These are phyloP conservation scores for Neurospora sp. DNA, from an alignment of 495 filamentous ascomycete species.

Conservation along the genomic window DNA sequence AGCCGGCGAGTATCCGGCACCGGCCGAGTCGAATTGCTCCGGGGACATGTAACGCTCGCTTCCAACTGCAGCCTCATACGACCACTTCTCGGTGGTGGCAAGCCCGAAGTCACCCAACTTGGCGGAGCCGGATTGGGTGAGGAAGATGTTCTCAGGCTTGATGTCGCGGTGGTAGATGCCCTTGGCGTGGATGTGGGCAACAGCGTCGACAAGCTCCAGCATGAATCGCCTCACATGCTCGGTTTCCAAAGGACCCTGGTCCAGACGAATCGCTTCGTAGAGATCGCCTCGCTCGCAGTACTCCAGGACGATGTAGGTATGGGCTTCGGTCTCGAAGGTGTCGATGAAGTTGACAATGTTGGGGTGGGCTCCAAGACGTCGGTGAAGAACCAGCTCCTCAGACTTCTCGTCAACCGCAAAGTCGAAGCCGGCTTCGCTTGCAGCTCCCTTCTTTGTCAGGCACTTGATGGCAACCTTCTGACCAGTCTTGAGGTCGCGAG, in stretches of 20 bases:
- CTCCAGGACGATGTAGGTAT: conserved; percentile 88
- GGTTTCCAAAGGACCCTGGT: conserved; percentile 80
- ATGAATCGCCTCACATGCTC: conserved; percentile 96
- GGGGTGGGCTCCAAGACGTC: conserved; percentile 63
- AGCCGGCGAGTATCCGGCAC: conserved; percentile 80
- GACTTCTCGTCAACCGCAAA: conserved; percentile 68
- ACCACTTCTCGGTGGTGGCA: conserved; percentile 77
- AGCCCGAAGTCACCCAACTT: conserved; percentile 97
- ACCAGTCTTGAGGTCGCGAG: conserved; percentile 62
- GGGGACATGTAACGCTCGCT: conserved; percentile 99
- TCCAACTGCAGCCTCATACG: conserved; percentile 80
- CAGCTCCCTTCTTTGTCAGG: conserved; percentile 63
- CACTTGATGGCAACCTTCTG: conserved; percentile 90
- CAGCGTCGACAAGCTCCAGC: conserved; percentile 82
- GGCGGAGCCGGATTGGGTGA: conserved; percentile 74
- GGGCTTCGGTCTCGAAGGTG: conserved; percentile 81
- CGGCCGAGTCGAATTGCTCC: conserved; percentile 85
- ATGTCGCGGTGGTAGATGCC: conserved; percentile 96
- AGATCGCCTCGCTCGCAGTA: conserved; percentile 94
- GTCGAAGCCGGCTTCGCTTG: conserved; percentile 40
- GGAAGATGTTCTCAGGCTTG: conserved; percentile 98
- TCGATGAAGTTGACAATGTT: conserved; percentile 92
- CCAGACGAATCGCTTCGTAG: conserved; percentile 89
- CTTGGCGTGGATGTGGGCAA: conserved; percentile 82
- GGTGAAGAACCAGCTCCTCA: conserved; percentile 79